Evolutionary conservation across 768 basidiomycete species (phyloP), one percentile per base, ranked within the genome.

Genomic region (Lentinula edodes): DNA sequence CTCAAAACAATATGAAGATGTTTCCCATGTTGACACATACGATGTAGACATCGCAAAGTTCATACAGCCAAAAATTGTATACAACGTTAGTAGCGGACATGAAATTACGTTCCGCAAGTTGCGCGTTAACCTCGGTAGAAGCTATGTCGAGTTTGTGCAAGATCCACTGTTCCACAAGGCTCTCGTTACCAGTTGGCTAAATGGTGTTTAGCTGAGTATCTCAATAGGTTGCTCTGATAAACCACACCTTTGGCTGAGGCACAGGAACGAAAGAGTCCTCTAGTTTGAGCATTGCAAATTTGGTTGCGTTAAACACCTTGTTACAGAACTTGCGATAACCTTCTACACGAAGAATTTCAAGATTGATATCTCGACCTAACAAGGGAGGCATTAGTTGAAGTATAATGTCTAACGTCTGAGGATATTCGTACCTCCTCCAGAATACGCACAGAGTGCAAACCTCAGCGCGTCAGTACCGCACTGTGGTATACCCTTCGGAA

Each of bases 281-380:
- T 36, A 99, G 80, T 77, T 96, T 96, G 73, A 98, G 85, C 90
- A 98, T 94, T n/a, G 95, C 96, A 68, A 99, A 98, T 74, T 95
- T 95, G 52, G 95, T 98, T 1, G 97, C 97, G 70, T 99, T 99
- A 83, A 96, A 98, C 32, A 98, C 87, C 80, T 98, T 98, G 79
- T 99, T 99, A 79, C 97, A 98, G 80, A 99, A 99, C 75, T 98
- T 98, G 74, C 97, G 87, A 74, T 98, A 98, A 2, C 95, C 97
- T 75, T 98, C 95, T 36, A 98, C 94, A 57, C 95, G 88, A 64
- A 93, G 75, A 66, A 99, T 95, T 71, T 98, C 95, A 63, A 99
- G 78, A 72, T 98, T 97, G 78, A 99, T 96, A 74, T 98, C 96
- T 50, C 95, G 91, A 34, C 94, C 95, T 94, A 8, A 10, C 7